Base-by-base conservation (phyloP, 2,329 filamentous ascomycete species). In the Clonostachys chloroleuca region DNA sequence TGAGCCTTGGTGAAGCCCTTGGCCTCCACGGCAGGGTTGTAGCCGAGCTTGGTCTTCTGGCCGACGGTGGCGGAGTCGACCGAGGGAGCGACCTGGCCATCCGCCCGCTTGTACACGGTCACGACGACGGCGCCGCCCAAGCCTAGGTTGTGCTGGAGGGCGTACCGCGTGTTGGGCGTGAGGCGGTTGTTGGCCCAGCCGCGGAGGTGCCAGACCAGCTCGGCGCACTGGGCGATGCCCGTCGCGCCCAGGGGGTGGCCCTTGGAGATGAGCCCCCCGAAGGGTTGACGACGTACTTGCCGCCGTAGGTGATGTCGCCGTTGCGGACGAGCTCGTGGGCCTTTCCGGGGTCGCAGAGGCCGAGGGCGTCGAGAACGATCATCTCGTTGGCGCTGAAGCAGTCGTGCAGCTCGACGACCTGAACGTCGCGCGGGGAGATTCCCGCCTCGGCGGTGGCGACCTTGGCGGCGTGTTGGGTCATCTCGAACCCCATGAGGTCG, bases 361-460 rank as follows among this genome's bases (percentile, higher is more conserved):
- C 91, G 1, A 97, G 78, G 0, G 89, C 89, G 63, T 97, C 92
- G 44, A 97, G 84, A 2, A 84, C 85, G 45, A 94, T 80, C 86
- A 97, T 87, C 74, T 97, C 89, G 65, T 97, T 97, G 24, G 92
- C 85, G 16, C 85, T 91, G 78, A 97, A 97, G 74, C 94, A 97
- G 72, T 97, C 94, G 69, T 97, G 94, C 51, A 97, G 75, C 72
- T 97, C 92, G 60, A 89, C 91, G 14, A 97, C 87, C 59, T 86
- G 83, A 52, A 92, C 78, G 54, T 95, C 87, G 34, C 72, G 67
- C 0, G 87, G 72, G 3, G 83, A 77, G 50, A 87, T 72, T 18
- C 81, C 79, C 1, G 91, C 90, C 69, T 97, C 87, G 34, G 70
- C 74, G 52, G 88, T 73, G n/a, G 92, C 92, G 1, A 74, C 72